Evolutionary conservation across 1,139 yeast species (phyloP).

Genomic region (Kurtzmaniella quercitrusa): DNA sequence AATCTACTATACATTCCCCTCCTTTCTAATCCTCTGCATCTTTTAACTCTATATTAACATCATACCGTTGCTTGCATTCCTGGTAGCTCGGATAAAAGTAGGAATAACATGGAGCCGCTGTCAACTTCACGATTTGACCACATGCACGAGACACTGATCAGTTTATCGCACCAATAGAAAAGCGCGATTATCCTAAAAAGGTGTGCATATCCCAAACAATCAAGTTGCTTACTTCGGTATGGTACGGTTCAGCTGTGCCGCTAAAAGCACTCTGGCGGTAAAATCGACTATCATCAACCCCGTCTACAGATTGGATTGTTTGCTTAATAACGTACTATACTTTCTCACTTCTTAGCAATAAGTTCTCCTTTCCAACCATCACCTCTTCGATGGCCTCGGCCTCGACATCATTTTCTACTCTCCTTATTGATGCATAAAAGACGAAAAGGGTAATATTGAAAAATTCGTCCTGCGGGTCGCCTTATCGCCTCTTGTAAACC

Average conservation of each 20-base stretch:
- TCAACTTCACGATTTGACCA: neutral
- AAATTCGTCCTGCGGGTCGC: neutral
- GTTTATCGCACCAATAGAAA: constrained; percentile 6
- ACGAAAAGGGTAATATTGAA: neutral
- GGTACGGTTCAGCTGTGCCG: neutral
- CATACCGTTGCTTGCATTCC: neutral
- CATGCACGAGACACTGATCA: neutral
- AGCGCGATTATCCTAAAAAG: constrained; percentile 1
- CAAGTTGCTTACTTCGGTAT: neutral
- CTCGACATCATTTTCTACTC: neutral
- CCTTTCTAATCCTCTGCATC: neutral
- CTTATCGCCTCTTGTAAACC: neutral
- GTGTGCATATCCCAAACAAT: neutral
- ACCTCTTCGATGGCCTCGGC: no score
- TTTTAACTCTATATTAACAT: neutral
- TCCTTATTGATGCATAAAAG: neutral
- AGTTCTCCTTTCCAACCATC: no score
- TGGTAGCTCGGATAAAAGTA: neutral
- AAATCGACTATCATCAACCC: no score
- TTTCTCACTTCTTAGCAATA: no score
- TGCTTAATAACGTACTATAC: no score
- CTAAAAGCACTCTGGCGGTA: neutral
- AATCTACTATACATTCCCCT: no score
- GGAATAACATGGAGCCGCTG: neutral
- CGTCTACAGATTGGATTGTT: no score